These are phyloP conservation scores for Pilobolus umbonatus DNA, from an alignment of 192 early-diverging fungal genomes.

Conservation along the genomic window DNA sequence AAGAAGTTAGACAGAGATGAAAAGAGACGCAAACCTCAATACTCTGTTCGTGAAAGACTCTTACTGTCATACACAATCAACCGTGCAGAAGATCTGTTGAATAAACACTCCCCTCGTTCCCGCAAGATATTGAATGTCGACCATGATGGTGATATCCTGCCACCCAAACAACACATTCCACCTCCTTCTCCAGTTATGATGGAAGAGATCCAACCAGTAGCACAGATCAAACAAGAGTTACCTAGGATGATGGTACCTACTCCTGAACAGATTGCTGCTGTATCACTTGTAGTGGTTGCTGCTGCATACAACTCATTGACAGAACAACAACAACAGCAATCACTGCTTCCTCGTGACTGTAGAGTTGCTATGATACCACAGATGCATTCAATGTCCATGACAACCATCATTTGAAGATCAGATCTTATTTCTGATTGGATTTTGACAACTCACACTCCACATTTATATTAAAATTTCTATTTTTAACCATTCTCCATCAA, in stretches of 20 bases:
- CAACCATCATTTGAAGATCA: conserved; percentile 9
- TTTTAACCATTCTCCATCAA: too few relatives aligned
- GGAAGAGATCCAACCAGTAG: background rate
- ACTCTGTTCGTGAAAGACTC: conserved; percentile 27
- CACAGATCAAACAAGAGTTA: background rate
- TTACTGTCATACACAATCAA: conserved; percentile 29
- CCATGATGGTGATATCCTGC: conserved; percentile 19
- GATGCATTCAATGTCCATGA: conserved; percentile 2
- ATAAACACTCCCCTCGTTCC: conserved; percentile 23
- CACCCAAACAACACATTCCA: background rate
- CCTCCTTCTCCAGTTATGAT: background rate
- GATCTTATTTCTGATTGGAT: too few relatives aligned
- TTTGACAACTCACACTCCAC: too few relatives aligned
- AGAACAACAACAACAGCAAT: background rate
- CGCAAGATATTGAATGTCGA: conserved; percentile 24
- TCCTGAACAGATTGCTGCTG: background rate
- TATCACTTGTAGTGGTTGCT: conserved; percentile 3
- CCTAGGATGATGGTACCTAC: background rate
- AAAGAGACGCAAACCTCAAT: conserved; percentile 20
- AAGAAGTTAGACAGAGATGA: conserved; percentile 33
- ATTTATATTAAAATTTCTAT: too few relatives aligned
- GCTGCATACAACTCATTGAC: conserved; percentile 3
- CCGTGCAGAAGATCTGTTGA: conserved; percentile 24
- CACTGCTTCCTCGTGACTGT: conserved; percentile 8
- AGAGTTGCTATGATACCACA: conserved; percentile 10